phyloP scores from a whole-genome alignment of 345 rosid species.

The Dimocarpus longan region DNA sequence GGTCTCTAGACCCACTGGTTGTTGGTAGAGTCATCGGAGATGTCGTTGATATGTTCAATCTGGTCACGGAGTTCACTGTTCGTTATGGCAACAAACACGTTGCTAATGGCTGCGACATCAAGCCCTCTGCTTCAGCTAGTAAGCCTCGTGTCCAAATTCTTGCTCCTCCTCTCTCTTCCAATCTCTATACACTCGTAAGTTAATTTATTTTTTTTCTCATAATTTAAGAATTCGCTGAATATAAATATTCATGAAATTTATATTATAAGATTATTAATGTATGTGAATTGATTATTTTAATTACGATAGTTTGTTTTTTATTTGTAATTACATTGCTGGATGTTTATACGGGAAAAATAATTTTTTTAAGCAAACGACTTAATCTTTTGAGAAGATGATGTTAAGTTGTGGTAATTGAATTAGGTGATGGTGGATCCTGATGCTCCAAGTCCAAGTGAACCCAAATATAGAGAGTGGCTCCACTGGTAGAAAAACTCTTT shows the following conservation, averaged over 20 bases:
- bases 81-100: slow-evolving; percentile 26
- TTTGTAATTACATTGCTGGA: too few relatives aligned
- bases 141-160: slow-evolving; percentile 12
- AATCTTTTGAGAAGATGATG: too few relatives aligned
- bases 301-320: too few relatives aligned
- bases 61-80: slow-evolving; percentile 21
- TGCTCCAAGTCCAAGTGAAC: slow-evolving; percentile 44
- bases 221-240: background rate
- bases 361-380: too few relatives aligned
- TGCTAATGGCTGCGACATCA: slow-evolving; percentile 37
- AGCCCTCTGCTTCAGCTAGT: slow-evolving; percentile 29
- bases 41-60: slow-evolving; percentile 34
- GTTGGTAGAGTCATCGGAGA: slow-evolving; percentile 39
- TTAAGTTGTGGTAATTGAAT: background rate
- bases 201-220: background rate
- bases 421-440: slow-evolving; percentile 43
- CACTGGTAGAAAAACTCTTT: slow-evolving; percentile 21
- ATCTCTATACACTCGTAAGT: slow-evolving; percentile 32
- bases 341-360: too few relatives aligned
- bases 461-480: slow-evolving; percentile 35
- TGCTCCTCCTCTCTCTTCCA: slow-evolving; percentile 14
- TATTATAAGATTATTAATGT: too few relatives aligned
- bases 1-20: slow-evolving; percentile 33
- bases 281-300: too few relatives aligned
- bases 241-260: too few relatives aligned